phyloP scores from a whole-genome alignment of 257 asterid genomes.

The Agastache rugosa region DNA sequence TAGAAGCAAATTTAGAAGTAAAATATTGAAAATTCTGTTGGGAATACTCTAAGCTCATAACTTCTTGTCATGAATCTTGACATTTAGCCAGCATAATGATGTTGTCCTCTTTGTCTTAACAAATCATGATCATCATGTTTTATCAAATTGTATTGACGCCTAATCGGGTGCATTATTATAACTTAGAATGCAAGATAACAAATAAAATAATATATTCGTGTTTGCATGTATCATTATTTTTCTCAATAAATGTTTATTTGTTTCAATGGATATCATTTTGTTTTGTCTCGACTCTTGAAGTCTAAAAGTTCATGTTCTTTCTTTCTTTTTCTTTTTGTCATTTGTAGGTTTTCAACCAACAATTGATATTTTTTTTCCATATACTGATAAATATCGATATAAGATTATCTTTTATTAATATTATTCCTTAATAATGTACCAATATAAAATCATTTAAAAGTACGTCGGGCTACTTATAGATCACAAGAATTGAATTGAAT shows the following conservation, averaged over 20 bases:
- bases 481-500: too few relatives aligned
- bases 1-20: too few relatives aligned
- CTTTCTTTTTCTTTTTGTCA: background rate
- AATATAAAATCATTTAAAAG: too few relatives aligned
- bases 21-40: too few relatives aligned
- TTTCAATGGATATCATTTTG: background rate
- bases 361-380: too few relatives aligned
- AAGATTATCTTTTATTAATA: too few relatives aligned
- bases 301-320: background rate
- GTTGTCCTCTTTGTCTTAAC: background rate
- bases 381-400: too few relatives aligned
- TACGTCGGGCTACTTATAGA: too few relatives aligned
- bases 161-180: conserved; percentile 18
- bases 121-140: conserved; percentile 8
- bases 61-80: too few relatives aligned
- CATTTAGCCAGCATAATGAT: background rate
- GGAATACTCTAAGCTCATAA: too few relatives aligned
- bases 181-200: conserved; percentile 10
- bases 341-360: background rate
- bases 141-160: background rate
- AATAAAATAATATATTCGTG: background rate
- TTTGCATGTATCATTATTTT: background rate
- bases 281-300: background rate
- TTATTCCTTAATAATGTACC: too few relatives aligned
- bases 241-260: background rate